Evolutionary conservation across 176 grass and related monocot genomes (phyloP).

Genomic region (bread wheat (Triticum aestivum)): DNA sequence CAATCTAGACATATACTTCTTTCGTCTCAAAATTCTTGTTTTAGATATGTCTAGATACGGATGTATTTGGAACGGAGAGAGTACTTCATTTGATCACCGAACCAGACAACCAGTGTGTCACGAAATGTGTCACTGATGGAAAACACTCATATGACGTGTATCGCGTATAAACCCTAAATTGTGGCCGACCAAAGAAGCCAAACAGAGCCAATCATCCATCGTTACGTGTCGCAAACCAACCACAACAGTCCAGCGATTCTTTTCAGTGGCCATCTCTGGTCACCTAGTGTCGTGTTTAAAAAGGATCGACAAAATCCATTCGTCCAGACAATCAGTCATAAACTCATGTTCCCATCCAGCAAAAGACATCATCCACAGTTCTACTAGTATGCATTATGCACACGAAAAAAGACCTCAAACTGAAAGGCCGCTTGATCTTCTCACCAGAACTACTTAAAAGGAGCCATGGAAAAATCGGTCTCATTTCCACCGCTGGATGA

Average conservation of each 20-base stretch:
- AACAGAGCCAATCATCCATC: not conserved
- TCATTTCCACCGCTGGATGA: not conserved
- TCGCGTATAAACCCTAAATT: no score
- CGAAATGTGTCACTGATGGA: no score
- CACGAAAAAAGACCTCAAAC: not conserved
- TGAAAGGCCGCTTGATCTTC: not conserved
- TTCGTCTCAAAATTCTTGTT: no score
- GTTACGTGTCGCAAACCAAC: not conserved
- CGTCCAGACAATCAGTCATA: not conserved
- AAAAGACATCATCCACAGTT: not conserved
- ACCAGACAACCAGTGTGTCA: no score
- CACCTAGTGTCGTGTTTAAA: not conserved
- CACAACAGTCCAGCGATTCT: not conserved
- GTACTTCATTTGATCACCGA: no score
- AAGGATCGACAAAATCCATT: slow-evolving; percentile 3
- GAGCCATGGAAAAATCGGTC: not conserved
- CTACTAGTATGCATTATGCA: not conserved
- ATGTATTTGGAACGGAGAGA: no score
- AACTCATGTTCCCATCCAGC: not conserved
- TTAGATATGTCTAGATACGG: no score
- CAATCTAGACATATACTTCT: no score
- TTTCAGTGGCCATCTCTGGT: not conserved
- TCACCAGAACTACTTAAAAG: slow-evolving; percentile 22
- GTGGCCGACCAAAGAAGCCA: no score
- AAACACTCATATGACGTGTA: no score